Percentiles rank a stretch among this genome's conserved stretches.
These are phyloP conservation scores for Nicotiana knightiana DNA, from an alignment of 257 asterid genomes.

Conservation along the genomic window DNA sequence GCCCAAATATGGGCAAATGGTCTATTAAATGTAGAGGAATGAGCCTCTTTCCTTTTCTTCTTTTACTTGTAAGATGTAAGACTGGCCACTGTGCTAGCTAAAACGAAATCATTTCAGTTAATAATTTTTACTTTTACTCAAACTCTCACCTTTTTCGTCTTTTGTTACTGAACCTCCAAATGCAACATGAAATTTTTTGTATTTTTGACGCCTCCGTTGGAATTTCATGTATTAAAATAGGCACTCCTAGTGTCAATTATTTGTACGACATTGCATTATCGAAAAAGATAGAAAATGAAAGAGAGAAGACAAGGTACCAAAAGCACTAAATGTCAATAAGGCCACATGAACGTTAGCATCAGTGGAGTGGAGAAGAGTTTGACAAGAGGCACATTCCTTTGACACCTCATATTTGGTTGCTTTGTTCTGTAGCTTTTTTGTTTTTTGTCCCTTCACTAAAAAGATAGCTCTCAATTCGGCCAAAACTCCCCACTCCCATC, in stretches of 20 bases:
- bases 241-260: too few relatives aligned
- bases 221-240: too few relatives aligned
- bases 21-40: neutral
- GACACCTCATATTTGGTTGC: slow-evolving; percentile 3
- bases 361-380: neutral
- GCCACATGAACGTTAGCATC: slow-evolving; percentile 5
- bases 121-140: too few relatives aligned
- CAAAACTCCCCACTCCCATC: neutral
- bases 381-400: neutral
- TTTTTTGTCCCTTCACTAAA: neutral
- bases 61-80: too few relatives aligned
- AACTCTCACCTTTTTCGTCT: too few relatives aligned
- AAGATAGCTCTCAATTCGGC: neutral
- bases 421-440: neutral
- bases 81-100: too few relatives aligned
- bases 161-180: too few relatives aligned
- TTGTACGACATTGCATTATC: neutral
- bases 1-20: neutral
- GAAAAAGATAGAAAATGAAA: slow-evolving; percentile 1
- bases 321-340: neutral
- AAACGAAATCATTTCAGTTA: too few relatives aligned
- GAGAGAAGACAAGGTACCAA: neutral
- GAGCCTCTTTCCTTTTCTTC: neutral
- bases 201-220: too few relatives aligned
- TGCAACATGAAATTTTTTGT: too few relatives aligned